Conservation (phyloP, 2,329 filamentous ascomycete genomes). For the Bipolaris bicolor region DNA sequence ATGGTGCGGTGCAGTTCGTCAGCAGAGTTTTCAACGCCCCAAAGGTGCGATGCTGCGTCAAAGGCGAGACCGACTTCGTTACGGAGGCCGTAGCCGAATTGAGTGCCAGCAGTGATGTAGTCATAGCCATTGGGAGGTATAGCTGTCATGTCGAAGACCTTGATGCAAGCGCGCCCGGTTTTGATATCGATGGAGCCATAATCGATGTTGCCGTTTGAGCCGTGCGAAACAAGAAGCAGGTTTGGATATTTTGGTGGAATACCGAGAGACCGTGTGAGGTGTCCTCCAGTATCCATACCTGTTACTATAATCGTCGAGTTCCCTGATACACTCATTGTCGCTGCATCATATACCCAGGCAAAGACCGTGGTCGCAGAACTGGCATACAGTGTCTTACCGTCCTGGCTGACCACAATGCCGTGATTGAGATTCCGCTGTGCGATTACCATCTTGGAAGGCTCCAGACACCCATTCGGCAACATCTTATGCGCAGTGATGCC, state of each 20-base stretch:
- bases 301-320: conserved; percentile 26
- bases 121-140: conserved; percentile 35
- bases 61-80: conserved; percentile 70
- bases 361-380: conserved; percentile 37
- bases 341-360: conserved; percentile 35
- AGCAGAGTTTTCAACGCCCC: conserved; percentile 69
- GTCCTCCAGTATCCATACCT: conserved; percentile 37
- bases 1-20: conserved; percentile 65
- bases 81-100: conserved; percentile 68
- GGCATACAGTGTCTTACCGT: conserved; percentile 41
- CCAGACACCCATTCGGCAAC: conserved; percentile 42
- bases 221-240: conserved; percentile 68
- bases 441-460: conserved; percentile 28
- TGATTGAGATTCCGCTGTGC: conserved; percentile 38
- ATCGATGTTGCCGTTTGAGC: conserved; percentile 69
- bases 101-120: conserved; percentile 58
- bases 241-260: conserved; percentile 44
- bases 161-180: conserved; percentile 68
- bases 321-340: conserved; percentile 40
- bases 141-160: conserved; percentile 60
- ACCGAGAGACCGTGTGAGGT: conserved; percentile 35
- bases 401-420: conserved; percentile 34
- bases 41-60: conserved; percentile 40
- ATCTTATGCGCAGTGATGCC: conserved; percentile 51
- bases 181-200: conserved; percentile 55